phyloP scores from a whole-genome alignment of 345 rosid genomes.

The Lenwebbia sp. region DNA sequence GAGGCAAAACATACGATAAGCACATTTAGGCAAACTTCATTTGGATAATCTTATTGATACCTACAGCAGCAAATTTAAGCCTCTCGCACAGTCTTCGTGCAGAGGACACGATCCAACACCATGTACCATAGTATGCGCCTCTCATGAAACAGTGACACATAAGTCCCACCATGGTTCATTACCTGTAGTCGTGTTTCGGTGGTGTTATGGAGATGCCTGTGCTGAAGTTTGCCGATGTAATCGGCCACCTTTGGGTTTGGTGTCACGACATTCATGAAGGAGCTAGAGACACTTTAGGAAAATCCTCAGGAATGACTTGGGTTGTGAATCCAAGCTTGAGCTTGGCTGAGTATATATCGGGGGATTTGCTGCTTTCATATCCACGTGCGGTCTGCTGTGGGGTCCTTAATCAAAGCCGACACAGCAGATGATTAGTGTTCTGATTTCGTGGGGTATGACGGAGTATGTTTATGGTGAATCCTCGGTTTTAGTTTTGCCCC shows the following conservation, averaged over 20 bases:
- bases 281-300: neutral
- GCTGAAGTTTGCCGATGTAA: neutral
- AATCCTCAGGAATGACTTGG: neutral
- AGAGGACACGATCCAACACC: neutral
- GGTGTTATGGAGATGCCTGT: neutral
- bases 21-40: neutral
- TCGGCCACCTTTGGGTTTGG: neutral
- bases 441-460: neutral
- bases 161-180: too few species aligned
- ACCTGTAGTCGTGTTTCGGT: neutral
- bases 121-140: too few species aligned
- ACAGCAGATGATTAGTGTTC: neutral
- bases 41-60: neutral
- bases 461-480: neutral
- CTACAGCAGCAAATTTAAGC: neutral
- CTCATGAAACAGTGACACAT: too few species aligned
- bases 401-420: neutral
- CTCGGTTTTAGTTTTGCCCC: neutral
- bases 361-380: neutral
- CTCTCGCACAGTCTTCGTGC: neutral
- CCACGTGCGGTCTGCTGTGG: neutral
- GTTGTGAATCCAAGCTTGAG: neutral
- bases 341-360: neutral
- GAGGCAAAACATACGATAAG: neutral
- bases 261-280: neutral